Evolutionary conservation across 2,329 filamentous ascomycete genomes (phyloP).

Genomic region (Botrytis hyacinthi): DNA sequence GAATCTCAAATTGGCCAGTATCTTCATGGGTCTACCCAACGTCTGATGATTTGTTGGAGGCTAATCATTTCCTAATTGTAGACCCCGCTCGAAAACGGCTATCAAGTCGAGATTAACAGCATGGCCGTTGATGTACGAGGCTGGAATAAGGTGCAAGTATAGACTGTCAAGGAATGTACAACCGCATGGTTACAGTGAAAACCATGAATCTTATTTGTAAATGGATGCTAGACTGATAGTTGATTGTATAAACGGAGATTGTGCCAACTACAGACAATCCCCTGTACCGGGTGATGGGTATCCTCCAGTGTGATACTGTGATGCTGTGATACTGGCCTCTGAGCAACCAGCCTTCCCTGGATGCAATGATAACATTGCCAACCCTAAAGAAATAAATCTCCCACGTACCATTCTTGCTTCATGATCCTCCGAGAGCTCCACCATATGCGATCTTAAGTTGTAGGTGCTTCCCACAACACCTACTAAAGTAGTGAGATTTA

Average conservation of each 20-base stretch:
- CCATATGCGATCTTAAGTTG: conserved; percentile 29
- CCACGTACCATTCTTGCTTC: conserved; percentile 29
- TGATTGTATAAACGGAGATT: not conserved
- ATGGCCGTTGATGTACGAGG: not conserved
- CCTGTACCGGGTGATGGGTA: not conserved
- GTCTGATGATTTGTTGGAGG: not conserved
- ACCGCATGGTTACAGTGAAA: not conserved
- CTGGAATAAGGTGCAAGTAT: not conserved
- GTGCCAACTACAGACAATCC: not conserved
- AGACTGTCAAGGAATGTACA: not conserved
- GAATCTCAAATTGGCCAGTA: not conserved
- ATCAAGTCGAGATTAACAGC: not conserved
- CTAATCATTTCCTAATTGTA: not conserved
- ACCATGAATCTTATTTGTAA: not conserved
- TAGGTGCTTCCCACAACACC: conserved; percentile 27
- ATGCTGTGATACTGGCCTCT: not conserved
- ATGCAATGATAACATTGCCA: not conserved
- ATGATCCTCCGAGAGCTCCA: conserved; percentile 31
- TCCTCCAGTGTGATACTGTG: not conserved
- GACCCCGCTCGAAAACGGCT: not conserved
- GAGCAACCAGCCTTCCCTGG: not conserved
- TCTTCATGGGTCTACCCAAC: not conserved
- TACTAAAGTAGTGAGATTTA: conserved; percentile 26
- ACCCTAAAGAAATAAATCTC: not conserved
- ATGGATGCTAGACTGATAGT: not conserved